These are phyloP conservation scores for Ormosia emarginata DNA, from an alignment of 306 rosid genomes.

Conservation along the genomic window DNA sequence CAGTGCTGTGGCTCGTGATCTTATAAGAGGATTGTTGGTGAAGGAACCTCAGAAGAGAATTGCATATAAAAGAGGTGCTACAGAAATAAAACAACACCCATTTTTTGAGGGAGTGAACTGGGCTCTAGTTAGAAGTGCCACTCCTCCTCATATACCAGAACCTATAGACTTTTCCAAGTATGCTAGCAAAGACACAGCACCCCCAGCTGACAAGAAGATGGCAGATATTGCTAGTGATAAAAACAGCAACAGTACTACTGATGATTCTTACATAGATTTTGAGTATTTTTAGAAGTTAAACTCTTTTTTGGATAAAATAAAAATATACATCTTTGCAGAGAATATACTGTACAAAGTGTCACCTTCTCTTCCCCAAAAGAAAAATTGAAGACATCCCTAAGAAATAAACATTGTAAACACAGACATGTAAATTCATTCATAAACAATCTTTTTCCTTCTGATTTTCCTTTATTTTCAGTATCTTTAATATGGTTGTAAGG, in stretches of 20 bases:
- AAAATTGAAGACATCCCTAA: constrained; percentile 3
- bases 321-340: not conserved
- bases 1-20: constrained; percentile 61
- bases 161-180: constrained; percentile 60
- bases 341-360: constrained; percentile 30
- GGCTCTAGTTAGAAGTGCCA: constrained; percentile 85
- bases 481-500: constrained; percentile 2
- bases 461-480: not conserved
- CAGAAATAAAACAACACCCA: constrained; percentile 85
- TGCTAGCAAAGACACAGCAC: constrained; percentile 42
- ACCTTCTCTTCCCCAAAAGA: not conserved
- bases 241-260: not conserved
- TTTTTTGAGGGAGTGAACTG: constrained; percentile 92
- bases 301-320: not conserved
- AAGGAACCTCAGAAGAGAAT: constrained; percentile 83
- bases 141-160: constrained; percentile 80
- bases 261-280: constrained; percentile 40
- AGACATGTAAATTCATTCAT: constrained; percentile 29
- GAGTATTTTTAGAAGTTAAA: constrained; percentile 49
- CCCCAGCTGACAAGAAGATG: constrained; percentile 35
- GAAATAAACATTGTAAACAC: constrained; percentile 23
- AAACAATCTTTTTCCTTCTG: not conserved
- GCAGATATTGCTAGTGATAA: constrained; percentile 22
- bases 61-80: constrained; percentile 85
- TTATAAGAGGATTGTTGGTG: constrained; percentile 70